phyloP scores from a whole-genome alignment of 1,139 yeast species.

The Candida buenavistaensis region DNA sequence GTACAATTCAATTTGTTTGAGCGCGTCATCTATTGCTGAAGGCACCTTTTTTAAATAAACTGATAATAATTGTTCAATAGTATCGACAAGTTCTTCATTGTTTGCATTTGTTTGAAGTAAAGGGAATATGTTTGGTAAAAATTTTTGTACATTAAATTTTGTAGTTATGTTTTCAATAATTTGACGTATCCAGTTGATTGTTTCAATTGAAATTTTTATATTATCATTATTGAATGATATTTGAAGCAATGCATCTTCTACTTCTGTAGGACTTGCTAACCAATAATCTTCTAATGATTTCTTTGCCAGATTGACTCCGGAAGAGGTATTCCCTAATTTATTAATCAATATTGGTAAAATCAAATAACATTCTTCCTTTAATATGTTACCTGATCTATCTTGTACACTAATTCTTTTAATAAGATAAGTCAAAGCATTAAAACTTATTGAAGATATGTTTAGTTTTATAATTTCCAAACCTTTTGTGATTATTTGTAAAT shows the following conservation, averaged over 20 bases:
- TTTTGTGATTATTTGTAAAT: conserved; percentile 55
- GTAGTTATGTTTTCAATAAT: conserved; percentile 31
- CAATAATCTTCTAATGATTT: conserved; percentile 66
- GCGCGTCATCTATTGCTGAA: not conserved
- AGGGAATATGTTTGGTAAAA: conserved; percentile 21
- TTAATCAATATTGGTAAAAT: conserved; percentile 60
- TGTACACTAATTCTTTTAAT: conserved; percentile 78
- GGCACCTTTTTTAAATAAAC: not conserved
- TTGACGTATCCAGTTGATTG: conserved; percentile 35
- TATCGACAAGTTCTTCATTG: conserved; percentile 10
- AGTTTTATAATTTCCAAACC: conserved; percentile 44
- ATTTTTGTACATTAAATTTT: conserved; percentile 30
- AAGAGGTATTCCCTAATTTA: conserved; percentile 45
- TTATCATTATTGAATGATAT: conserved; percentile 47
- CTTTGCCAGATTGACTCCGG: conserved; percentile 32
- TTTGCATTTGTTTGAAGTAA: conserved; percentile 4
- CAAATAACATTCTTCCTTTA: conserved; percentile 48
- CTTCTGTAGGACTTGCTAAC: conserved; percentile 59
- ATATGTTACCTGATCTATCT: conserved; percentile 46
- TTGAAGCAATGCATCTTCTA: conserved; percentile 50
- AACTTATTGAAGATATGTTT: conserved; percentile 50
- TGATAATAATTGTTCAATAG: conserved; percentile 19
- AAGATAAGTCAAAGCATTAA: conserved; percentile 72
- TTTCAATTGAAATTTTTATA: conserved; percentile 48
- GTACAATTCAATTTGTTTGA: conserved; percentile 1